Evolutionary conservation across 306 rosid species (phyloP), one percentile per base, ranked within the genome.

Genomic region (Inga laurina): DNA sequence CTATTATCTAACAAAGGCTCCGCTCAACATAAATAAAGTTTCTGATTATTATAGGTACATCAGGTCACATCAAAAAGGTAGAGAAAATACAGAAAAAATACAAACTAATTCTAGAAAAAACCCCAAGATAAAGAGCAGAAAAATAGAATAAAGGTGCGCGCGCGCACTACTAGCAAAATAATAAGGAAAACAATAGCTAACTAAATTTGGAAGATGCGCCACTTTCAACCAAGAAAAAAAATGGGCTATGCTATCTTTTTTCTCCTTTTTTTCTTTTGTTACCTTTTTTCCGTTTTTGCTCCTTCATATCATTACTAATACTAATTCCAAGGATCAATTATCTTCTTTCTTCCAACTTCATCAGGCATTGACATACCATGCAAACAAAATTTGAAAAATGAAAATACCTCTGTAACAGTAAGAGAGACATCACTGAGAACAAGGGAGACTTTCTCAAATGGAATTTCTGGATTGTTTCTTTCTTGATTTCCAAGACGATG

Each of bases 401-500:
- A 54, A 13, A 81, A 80, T 82, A 96, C 99, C 99, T 96, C 99
- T 4, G 97, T 87, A 21, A 96, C 49, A 77, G 95, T 96, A 82
- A 94, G 88, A 83, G 98, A 94, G 86, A 96, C 91, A 41, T 96
- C 95, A 48, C 90, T 89, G 72, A 96, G 91, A 79, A 84, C 92
- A 64, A 96, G 94, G 19, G 98, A 90, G 70, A 93, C 92, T 88
- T 91, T 96, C 87, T 96, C 98, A 82, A 87, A 94, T 19, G 98
- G 99, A 90, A 94, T 87, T 75, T 94, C 92, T 0, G 97, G 92
- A 85, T 94, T 90, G 84, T 80, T 89, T 86, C 90, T 89, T 85
- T 96, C 99, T 86, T 92, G 95, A 77, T 96, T 88, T 86, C 99
- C 99, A 78, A 94, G 94, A 80, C 99, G 99, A 83, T 94, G 98